Base-by-base conservation (phyloP, 768 basidiomycete species). In the Mycena rebaudengoi region DNA sequence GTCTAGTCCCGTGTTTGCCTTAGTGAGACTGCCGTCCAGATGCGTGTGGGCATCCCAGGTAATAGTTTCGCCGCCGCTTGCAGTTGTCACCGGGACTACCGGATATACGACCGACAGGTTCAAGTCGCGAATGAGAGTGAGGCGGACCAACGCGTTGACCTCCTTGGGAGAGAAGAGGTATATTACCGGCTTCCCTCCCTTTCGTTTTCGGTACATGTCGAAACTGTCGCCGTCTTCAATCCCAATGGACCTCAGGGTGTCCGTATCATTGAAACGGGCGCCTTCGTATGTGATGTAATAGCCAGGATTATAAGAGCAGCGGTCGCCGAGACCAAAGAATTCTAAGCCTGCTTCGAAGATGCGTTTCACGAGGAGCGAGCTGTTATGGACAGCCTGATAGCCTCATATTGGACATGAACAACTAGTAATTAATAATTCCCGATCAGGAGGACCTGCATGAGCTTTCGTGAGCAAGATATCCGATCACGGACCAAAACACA, bases 91-190 rank as follows among this genome's bases (percentile, higher is more conserved):
- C 5, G 73, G 74, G 13, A 76, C 72, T 23, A 74, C 70, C 4
- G 79, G 80, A 62, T 80, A 79, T 4, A 79, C 64, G 1, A 71
- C 70, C 5, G 77, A 78, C 48, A 82, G 76, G 13, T 63, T 39
- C 78, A 78, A 79, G 23, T 76, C 62, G 13, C 70, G 70, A 0
- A 60, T 61, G n/a, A 82, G 70, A 14, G 73, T 72, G 12, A 83
- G 73, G 2, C 63, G 49, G 41, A 80, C 73, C 3, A 69, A 62
- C 7, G 71, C 74, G 6, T 72, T 62, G 7, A 70, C 61, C 25
- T 74, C 72, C 13, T 43, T 10, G 0, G 79, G 77, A 2, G 77
- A 74, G 56, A 71, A 73, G 20, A 81, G 66, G 55, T 80, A 80
- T 23, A 79, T 75, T 49, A 79, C 75, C 1, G 79, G 80, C 46